Evolutionary conservation across 495 filamentous ascomycete genomes (phyloP), one percentile per base, ranked within the genome.

Genomic region (Pyronema domesticum): DNA sequence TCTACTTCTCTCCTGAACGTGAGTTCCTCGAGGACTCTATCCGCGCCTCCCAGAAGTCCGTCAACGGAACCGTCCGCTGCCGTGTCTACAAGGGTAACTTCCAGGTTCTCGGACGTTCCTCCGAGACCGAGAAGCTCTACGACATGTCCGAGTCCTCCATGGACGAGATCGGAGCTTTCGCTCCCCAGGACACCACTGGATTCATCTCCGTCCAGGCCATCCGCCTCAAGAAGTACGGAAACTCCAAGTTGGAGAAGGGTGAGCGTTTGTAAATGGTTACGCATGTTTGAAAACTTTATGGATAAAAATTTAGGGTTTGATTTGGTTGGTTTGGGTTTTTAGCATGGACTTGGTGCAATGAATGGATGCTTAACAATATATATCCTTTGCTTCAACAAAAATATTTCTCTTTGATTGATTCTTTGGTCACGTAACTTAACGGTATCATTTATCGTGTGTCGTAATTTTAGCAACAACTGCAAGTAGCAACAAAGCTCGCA

Each of bases 201-300:
- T 93, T 94, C 71, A 89, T 94, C 65, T 76, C 68, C 54, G 82
- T 93, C 55, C 75, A 86, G 62, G 81, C 82, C 46, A 94, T 94
- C 68, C 77, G 89, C 54, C 74, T 94, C 51, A 86, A 91, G 80
- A 94, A 94, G 76, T 54, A 84, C 62, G 86, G 86, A 48, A 72
- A 73, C 60, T 71, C 72, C 63, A 86, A 84, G 79, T 71, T 68
- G 46, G 77, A 75, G 62, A 73, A 77, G 50, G 82, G 81, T 55
- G 71, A 74, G 69, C 7, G 7, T 19, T 54, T 54, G 42, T 54
- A 54, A 46, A 34, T 53, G 34, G 1, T 13, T 33, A 18, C 11
- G 10, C 23, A 30, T 30, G 23, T 30, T 30, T 30, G 5, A 30
- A 30, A 30, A 30, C 23, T 30, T 30, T 5, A 30, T 30, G 23